Conservation (phyloP, 2,329 filamentous ascomycete species). For the Xylariaceae sp. region DNA sequence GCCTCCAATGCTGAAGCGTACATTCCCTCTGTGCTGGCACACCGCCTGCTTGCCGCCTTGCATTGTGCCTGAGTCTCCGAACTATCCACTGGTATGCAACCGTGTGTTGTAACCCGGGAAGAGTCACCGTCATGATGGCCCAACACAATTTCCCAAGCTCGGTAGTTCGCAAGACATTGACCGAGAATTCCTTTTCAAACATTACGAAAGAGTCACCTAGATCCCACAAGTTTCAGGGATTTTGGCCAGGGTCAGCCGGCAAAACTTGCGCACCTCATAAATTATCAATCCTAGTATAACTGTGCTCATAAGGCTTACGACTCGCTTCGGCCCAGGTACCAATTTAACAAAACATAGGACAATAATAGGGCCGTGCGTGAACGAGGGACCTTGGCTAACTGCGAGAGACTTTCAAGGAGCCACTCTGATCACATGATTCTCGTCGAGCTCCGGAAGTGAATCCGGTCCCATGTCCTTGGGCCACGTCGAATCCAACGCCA, state of each 20-base stretch:
- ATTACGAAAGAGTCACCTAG: slow-evolving; percentile 16
- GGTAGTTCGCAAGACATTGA: slow-evolving; percentile 1
- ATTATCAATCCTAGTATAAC: slow-evolving; percentile 8
- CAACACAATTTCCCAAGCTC: slow-evolving; percentile 4
- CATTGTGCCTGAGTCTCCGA: too few species aligned
- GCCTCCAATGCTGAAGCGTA: too few species aligned
- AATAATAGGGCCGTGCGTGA: slow-evolving; percentile 5
- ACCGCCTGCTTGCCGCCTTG: too few species aligned
- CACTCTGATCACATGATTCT: slow-evolving; percentile 26
- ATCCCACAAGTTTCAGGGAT: slow-evolving; percentile 5
- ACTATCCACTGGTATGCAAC: too few species aligned
- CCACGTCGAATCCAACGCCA: slow-evolving; percentile 25
- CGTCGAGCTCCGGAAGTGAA: slow-evolving; percentile 11
- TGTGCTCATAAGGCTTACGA: slow-evolving; percentile 16
- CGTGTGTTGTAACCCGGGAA: background rate
- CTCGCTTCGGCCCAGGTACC: slow-evolving; percentile 3
- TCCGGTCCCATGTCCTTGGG: slow-evolving; percentile 29
- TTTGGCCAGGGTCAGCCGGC: background rate
- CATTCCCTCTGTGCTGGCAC: too few species aligned
- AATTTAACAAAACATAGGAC: slow-evolving; percentile 15
- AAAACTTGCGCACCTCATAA: slow-evolving; percentile 10
- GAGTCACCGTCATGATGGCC: background rate
- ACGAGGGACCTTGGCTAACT: slow-evolving; percentile 12
- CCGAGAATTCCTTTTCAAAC: background rate
- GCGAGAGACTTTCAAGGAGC: slow-evolving; percentile 9